Evolutionary conservation across 768 basidiomycete species (phyloP).

Genomic region (Fomitopsis serialis): DNA sequence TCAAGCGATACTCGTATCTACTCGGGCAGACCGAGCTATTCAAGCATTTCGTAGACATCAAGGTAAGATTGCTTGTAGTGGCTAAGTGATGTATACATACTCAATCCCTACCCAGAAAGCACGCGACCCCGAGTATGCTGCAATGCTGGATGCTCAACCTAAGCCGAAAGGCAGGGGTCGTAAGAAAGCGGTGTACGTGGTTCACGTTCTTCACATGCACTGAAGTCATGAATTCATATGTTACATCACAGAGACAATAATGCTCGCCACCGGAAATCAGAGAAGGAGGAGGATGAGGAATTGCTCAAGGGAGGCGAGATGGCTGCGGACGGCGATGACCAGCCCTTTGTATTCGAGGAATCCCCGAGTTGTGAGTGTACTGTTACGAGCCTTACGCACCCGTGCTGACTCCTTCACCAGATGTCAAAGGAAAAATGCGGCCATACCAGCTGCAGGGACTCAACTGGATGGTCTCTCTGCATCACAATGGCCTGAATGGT

Average conservation of each 20-base stretch:
- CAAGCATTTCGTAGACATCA: conserved; percentile 97
- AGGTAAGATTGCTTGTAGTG: conserved; percentile 41
- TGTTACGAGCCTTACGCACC: background rate
- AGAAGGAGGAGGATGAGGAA: conserved; percentile 98
- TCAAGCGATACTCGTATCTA: conserved; percentile 96
- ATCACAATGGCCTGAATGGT: conserved; percentile 95
- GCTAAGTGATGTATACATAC: background rate
- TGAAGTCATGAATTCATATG: background rate
- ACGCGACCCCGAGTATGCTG: conserved; percentile 90
- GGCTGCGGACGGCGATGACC: conserved; percentile 76
- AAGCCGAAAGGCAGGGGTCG: conserved; percentile 82
- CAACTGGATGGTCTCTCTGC: conserved; percentile 95
- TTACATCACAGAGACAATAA: conserved; percentile 58
- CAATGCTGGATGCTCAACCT: conserved; percentile 80
- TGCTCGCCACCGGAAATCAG: conserved; percentile 87
- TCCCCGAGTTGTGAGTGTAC: conserved; percentile 74
- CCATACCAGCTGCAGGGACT: conserved; percentile 93
- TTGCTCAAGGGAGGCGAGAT: conserved; percentile 82
- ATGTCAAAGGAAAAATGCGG: conserved; percentile 87
- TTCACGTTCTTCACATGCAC: background rate
- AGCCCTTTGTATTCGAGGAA: conserved; percentile 91
- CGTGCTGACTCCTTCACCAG: conserved; percentile 31
- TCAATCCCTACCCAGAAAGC: conserved; percentile 51
- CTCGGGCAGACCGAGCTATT: conserved; percentile 97
- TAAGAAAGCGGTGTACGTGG: conserved; percentile 69